Base-by-base conservation (phyloP, 805 yeast species). In the Ogataea trehalophila region DNA sequence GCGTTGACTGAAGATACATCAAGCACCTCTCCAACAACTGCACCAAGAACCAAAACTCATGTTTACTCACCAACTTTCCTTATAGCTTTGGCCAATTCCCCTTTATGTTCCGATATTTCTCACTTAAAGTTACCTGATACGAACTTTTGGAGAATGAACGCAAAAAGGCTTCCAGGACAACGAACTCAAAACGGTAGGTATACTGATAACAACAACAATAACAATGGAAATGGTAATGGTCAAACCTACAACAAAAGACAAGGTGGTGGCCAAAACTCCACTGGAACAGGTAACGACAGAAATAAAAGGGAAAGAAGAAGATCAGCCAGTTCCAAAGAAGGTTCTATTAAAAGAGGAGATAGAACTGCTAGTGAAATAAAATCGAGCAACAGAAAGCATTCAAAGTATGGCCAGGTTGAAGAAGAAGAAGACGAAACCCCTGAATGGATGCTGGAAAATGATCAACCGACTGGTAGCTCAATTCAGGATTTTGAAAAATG, bases 401-500 rank as follows among this genome's bases (percentile, higher is more conserved):
- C 48, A 48, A 41, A 41, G 53, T 41, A 23, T 33, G 16, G 50
- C 37, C 63, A 58, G 35, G 63, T 20, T 18, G 39, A 43, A 36
- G 42, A 34, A 47, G 39, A 57, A 22, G 67, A 65, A 11, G 73
- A 69, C n/a, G 63, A 58, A 37, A 56, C 62, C 3, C 71, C 71
- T 0, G 68, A 60, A 35, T 68, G 72, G 72, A 59, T 69, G 66
- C 36, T 60, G 51, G 61, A 69, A 58, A 58, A 73, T 63, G 67
- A 63, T 44, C 62, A 58, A 37, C 64, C 66, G 16, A 50, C 58
- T 66, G 83, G 83, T 18, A 75, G 71, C 45, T 73, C 83, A 0
- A 76, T 76, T 3, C 75, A 75, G 45, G 85, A 80, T 51, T 80
- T 79, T 55, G 85, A 80, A 57, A 71, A 68, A 50, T 80, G 85